A percentile compares a stretch with the other conserved stretches of the same genome.
These are phyloP conservation scores for Scedosporium apiospermum DNA, from an alignment of 2,329 filamentous ascomycete genomes.

Conservation along the genomic window DNA sequence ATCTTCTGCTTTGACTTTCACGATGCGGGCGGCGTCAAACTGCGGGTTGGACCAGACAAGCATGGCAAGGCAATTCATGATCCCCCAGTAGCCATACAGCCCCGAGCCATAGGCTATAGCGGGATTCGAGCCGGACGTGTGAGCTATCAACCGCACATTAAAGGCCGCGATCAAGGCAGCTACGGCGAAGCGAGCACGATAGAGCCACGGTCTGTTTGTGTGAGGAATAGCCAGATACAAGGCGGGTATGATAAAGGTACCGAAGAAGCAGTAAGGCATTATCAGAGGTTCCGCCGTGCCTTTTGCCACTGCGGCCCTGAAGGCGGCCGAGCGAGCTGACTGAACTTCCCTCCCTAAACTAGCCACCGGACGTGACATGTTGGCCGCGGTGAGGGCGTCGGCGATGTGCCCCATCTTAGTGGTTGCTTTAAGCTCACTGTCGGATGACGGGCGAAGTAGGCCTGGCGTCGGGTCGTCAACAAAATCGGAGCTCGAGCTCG, in stretches of 20 bases:
- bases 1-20: slow-evolving; percentile 22
- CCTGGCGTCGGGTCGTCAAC: too few relatives aligned
- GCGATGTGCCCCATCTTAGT: neutral
- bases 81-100: slow-evolving; percentile 39
- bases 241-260: slow-evolving; percentile 36
- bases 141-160: slow-evolving; percentile 30
- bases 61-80: slow-evolving; percentile 37
- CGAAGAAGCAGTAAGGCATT: slow-evolving; percentile 40
- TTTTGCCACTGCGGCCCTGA: slow-evolving; percentile 24
- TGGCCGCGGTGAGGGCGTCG: slow-evolving; percentile 3
- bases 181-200: slow-evolving; percentile 38
- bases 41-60: slow-evolving; percentile 47
- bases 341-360: slow-evolving; percentile 11
- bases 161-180: slow-evolving; percentile 31
- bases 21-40: slow-evolving; percentile 43
- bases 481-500: too few relatives aligned
- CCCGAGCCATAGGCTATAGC: slow-evolving; percentile 41
- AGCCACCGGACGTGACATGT: slow-evolving; percentile 4
- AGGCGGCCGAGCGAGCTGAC: slow-evolving; percentile 24
- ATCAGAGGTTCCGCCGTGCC: slow-evolving; percentile 37
- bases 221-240: slow-evolving; percentile 50
- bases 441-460: too few relatives aligned
- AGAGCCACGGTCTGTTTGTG: slow-evolving; percentile 37
- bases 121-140: slow-evolving; percentile 40
- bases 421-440: too few relatives aligned